phyloP scores from a whole-genome alignment of 179 eudicot genomes.

The Beta corolliflora region DNA sequence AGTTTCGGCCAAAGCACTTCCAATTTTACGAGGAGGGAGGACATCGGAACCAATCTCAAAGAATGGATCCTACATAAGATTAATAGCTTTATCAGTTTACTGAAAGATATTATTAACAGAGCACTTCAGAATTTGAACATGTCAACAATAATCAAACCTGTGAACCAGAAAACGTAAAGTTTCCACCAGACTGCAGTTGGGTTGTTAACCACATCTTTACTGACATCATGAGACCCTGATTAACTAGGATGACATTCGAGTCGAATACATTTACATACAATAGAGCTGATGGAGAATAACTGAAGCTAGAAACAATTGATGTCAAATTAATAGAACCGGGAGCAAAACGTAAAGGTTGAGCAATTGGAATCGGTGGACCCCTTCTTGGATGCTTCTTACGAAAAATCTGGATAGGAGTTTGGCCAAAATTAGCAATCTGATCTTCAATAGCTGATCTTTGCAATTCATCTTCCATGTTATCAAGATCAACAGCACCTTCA shows the following conservation, averaged over 20 bases:
- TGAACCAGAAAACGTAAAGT: constrained; percentile 91
- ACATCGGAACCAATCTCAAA: constrained; percentile 90
- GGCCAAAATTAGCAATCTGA: constrained; percentile 98
- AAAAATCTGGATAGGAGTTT: constrained; percentile 96
- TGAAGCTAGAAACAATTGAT: constrained; percentile 63
- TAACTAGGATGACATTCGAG: constrained; percentile 70
- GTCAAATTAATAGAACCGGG: constrained; percentile 88
- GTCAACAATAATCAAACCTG: constrained; percentile 57
- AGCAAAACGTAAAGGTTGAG: constrained; percentile 93
- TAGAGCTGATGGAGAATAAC: constrained; percentile 61
- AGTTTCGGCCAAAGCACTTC: constrained; percentile 85
- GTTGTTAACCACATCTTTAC: constrained; percentile 96
- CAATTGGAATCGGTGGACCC: constrained; percentile 98
- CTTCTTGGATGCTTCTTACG: constrained; percentile 95
- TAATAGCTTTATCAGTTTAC: constrained; percentile 11
- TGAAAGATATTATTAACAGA: neutral
- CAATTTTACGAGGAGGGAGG: constrained; percentile 85
- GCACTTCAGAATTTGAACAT: constrained; percentile 5
- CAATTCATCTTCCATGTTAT: constrained; percentile 88
- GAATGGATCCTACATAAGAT: constrained; percentile 71
- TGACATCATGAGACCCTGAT: constrained; percentile 71
- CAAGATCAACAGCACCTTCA: constrained; percentile 95
- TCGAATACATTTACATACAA: constrained; percentile 62
- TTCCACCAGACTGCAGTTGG: constrained; percentile 96
- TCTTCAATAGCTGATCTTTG: constrained; percentile 95